Evolutionary conservation across 2,329 filamentous ascomycete species (phyloP).

Genomic region (Aspergillus nomiae): DNA sequence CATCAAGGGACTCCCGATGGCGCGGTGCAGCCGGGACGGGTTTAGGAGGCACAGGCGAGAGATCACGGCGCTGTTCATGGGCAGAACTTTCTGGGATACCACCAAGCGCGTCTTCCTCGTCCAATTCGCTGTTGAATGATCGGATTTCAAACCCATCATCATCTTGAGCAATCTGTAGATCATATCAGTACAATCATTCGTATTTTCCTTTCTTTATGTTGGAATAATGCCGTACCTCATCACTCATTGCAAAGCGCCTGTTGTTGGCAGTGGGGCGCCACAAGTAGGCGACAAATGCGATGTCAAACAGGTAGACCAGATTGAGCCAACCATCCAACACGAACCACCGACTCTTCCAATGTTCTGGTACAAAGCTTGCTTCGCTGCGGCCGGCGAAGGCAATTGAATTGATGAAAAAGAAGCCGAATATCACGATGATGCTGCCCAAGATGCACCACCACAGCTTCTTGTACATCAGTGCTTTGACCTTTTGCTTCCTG

Average conservation of each 20-base stretch:
- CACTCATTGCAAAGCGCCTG: conserved; percentile 95
- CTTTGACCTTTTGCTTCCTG: conserved; percentile 90
- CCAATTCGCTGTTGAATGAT: conserved; percentile 76
- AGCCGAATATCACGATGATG: conserved; percentile 93
- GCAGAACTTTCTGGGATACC: conserved; percentile 37
- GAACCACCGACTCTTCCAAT: conserved; percentile 98
- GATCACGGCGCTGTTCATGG: conserved; percentile 35
- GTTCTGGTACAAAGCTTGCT: conserved; percentile 88
- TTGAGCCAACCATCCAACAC: conserved; percentile 97
- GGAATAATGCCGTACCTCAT: conserved; percentile 64
- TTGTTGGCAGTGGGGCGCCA: conserved; percentile 98
- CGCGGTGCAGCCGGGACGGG: conserved; percentile 53
- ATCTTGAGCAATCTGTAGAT: conserved; percentile 78
- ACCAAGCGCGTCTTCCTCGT: conserved; percentile 60
- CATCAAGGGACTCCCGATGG: conserved; percentile 69
- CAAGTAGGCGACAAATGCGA: conserved; percentile 89
- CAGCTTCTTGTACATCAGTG: conserved; percentile 94
- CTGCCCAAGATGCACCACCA: conserved; percentile 97
- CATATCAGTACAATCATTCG: conserved; percentile 30
- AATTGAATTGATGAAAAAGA: conserved; percentile 98
- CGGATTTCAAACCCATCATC: conserved; percentile 98
- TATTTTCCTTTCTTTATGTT: not conserved
- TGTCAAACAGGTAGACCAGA: conserved; percentile 90
- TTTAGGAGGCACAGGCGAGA: conserved; percentile 50
- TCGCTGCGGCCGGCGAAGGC: conserved; percentile 84